phyloP scores from a whole-genome alignment of 176 grass and related monocot species.

The Urochloa ruziziensis region DNA sequence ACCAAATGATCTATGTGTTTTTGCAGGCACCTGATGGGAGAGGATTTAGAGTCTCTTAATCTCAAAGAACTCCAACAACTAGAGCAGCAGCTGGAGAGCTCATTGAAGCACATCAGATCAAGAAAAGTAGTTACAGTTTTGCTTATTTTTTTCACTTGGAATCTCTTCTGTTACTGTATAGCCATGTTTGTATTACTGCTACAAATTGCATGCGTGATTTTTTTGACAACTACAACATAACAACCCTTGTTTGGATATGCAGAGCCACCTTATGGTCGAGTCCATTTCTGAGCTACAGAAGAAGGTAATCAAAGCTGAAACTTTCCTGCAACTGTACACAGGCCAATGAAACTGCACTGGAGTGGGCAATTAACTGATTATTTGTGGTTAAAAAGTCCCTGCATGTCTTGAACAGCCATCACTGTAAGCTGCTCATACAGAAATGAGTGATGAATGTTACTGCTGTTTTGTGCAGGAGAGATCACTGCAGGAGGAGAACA shows the following conservation, averaged over 20 bases:
- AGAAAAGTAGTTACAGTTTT: conserved; percentile 56
- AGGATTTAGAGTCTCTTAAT: conserved; percentile 59
- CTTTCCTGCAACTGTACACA: background rate
- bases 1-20: background rate
- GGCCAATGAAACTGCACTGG: background rate
- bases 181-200: background rate
- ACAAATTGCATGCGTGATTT: background rate
- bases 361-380: background rate
- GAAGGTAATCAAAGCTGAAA: conserved; percentile 44
- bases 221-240: background rate
- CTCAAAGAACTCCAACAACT: conserved; percentile 78
- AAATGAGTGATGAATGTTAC: background rate
- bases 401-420: background rate
- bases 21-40: conserved; percentile 76
- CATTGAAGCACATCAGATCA: conserved; percentile 74
- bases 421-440: background rate
- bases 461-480: conserved; percentile 54
- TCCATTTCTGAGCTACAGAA: conserved; percentile 68
- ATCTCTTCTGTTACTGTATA: background rate
- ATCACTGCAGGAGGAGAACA: conserved; percentile 72
- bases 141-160: background rate
- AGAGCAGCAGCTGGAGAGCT: conserved; percentile 77
- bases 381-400: background rate
- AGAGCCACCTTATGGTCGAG: conserved; percentile 60
- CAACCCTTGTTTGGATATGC: conserved; percentile 4